Base-by-base conservation (phyloP, 768 basidiomycete species). In the Gymnopilus dilepis region DNA sequence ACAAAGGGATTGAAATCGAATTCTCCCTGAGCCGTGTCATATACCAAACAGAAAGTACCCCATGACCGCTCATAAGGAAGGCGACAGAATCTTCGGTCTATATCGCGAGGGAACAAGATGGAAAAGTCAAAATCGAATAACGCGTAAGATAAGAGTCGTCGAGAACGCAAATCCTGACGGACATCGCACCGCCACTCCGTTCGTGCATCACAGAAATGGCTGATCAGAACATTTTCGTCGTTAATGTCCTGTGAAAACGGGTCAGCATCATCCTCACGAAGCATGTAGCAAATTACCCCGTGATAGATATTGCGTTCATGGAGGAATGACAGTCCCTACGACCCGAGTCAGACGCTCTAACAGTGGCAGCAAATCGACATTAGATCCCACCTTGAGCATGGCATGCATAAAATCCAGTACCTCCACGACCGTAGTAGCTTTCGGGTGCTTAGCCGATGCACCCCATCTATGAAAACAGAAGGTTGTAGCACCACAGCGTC, bases 81-180 rank as follows among this genome's bases (percentile, higher is more conserved):
- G 42, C 38, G 19, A 53, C 50, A 28, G 17, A 37, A 30, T 34
- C 6, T 13, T 37, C 43, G 33, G n/a, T 45, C 24, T 13, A 24
- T 26, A 19, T 37, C 54, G 1, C 43, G 48, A 9, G 69, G 67
- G 6, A 67, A 56, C 33, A 66, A 58, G 19, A 65, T 59, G 4
- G 70, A 61, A n/a, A 56, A 17, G 26, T 66, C 65, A 53, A 71
- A 69, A 51, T 71, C 70, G 40, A 69, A 66, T 4, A 73, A 15
- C 3, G 61, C 63, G 50, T 70, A 72, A 0, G 47, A 40, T 19
- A 71, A 31, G 33, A 28, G 40, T 11, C 61, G 60, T 28, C 56
- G 28, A 31, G 40, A 17, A 22, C 63, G 61, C 11, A 71, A 45
- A 6, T 31, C 31, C 33, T 6, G 15, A 1, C 37, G 57, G 50